Evolutionary conservation across 83 land plant genomes (phyloP).

Genomic region (Picea abies): DNA sequence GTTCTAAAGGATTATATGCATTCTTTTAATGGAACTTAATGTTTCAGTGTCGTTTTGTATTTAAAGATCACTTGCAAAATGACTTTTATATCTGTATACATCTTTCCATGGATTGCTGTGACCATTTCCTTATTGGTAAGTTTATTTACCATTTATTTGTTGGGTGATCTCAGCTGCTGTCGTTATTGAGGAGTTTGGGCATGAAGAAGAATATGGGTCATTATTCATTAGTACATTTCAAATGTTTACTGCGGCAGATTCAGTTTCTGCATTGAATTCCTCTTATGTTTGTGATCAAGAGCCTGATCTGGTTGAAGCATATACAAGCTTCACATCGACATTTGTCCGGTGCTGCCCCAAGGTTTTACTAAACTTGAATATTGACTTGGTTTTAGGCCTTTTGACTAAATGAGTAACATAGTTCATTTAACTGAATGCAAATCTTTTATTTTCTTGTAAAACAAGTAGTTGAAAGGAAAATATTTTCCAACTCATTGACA

Average conservation of each 20-base stretch:
- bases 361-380: conserved; percentile 34
- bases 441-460: background rate
- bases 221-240: conserved; percentile 74
- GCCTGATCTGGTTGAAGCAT: conserved; percentile 96
- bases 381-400: background rate
- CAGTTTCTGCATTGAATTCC: conserved; percentile 77
- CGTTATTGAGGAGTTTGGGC: conserved; percentile 91
- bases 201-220: conserved; percentile 79
- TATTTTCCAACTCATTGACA: conserved; percentile 24
- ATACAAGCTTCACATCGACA: conserved; percentile 76
- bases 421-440: background rate
- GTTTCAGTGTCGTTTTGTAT: background rate
- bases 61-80: background rate
- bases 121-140: background rate
- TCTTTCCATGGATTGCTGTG: background rate
- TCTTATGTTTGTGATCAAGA: conserved; percentile 99
- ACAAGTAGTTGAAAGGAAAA: background rate
- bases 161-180: conserved; percentile 61
- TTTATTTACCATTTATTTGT: conserved; percentile 10
- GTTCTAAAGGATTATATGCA: background rate
- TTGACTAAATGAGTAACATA: background rate
- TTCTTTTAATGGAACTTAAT: background rate
- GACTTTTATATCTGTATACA: background rate
- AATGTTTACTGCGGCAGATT: conserved; percentile 72
- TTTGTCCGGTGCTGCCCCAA: conserved; percentile 83